phyloP scores from a whole-genome alignment of 768 basidiomycete genomes.

The Tephrocybe sp. region DNA sequence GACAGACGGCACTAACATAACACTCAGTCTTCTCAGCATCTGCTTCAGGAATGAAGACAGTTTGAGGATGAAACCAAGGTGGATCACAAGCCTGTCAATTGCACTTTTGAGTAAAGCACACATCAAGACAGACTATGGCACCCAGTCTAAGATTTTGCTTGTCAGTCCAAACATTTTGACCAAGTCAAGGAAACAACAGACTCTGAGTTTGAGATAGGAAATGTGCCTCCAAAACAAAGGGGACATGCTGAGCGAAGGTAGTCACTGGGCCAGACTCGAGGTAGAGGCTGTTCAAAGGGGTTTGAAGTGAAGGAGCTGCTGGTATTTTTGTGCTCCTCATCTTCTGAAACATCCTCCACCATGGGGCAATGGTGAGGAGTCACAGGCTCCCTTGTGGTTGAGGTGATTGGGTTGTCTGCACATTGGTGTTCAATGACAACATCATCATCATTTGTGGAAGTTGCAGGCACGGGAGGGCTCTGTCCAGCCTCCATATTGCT shows the following conservation, averaged over 20 bases:
- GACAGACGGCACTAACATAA: no score
- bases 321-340: not conserved
- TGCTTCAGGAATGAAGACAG: slow-evolving; percentile 22
- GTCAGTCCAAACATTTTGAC: not conserved
- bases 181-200: no score
- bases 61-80: slow-evolving; percentile 16
- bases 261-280: slow-evolving; percentile 14
- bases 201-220: not conserved
- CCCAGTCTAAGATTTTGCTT: slow-evolving; percentile 15
- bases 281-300: not conserved
- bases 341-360: not conserved
- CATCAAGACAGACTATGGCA: slow-evolving; percentile 31
- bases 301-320: not conserved
- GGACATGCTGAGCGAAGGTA: slow-evolving; percentile 24
- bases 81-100: slow-evolving; percentile 17
- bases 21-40: no score
- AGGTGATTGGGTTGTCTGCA: no score
- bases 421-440: no score
- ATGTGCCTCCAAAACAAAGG: slow-evolving; percentile 25
- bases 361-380: not conserved
- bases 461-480: not conserved
- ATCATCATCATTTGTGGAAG: no score
- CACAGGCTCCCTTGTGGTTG: no score
- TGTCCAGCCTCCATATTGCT: no score
- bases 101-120: slow-evolving; percentile 33